Percentiles rank a stretch among this genome's conserved stretches.
Evolutionary conservation across 1,284 basidiomycete species (phyloP).

Genomic region (Apiotrichum veenhuisii): DNA sequence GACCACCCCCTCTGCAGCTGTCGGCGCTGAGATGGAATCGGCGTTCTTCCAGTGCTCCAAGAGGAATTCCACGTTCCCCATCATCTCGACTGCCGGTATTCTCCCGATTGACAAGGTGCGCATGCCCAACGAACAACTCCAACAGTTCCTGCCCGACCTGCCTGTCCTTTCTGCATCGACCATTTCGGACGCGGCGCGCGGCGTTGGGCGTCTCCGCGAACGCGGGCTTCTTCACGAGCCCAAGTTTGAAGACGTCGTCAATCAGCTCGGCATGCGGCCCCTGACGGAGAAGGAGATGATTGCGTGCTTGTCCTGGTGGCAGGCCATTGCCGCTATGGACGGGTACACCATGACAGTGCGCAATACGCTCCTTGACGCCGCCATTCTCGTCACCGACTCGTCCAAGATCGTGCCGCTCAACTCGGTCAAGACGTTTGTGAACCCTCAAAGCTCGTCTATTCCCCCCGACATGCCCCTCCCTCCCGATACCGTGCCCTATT

Average conservation of each 20-base stretch:
- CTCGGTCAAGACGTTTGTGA: conserved; percentile 69
- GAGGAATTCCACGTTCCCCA: conserved; percentile 56
- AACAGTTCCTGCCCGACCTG: conserved; percentile 73
- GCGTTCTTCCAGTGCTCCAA: conserved; percentile 71
- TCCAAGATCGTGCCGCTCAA: conserved; percentile 64
- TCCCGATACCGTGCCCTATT: conserved; percentile 66
- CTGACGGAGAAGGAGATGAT: conserved; percentile 71
- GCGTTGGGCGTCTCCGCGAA: conserved; percentile 64
- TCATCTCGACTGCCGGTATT: conserved; percentile 79
- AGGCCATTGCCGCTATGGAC: conserved; percentile 56
- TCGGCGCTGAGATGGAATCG: conserved; percentile 72
- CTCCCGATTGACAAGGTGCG: conserved; percentile 68
- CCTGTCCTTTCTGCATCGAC: conserved; percentile 70
- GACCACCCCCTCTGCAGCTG: conserved; percentile 81
- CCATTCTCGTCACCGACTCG: conserved; percentile 57
- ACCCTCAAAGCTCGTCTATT: conserved; percentile 64
- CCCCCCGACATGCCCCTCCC: conserved; percentile 82
- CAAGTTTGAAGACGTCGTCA: conserved; percentile 78
- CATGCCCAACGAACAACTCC: conserved; percentile 69
- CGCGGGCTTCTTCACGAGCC: conserved; percentile 75
- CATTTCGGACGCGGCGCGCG: conserved; percentile 60
- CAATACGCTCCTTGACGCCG: conserved; percentile 64
- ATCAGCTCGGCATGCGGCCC: conserved; percentile 70
- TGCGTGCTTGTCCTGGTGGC: conserved; percentile 88
- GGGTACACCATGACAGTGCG: conserved; percentile 53